phyloP scores from a whole-genome alignment of 75 land plant genomes.

The Selaginella moellendorffii region DNA sequence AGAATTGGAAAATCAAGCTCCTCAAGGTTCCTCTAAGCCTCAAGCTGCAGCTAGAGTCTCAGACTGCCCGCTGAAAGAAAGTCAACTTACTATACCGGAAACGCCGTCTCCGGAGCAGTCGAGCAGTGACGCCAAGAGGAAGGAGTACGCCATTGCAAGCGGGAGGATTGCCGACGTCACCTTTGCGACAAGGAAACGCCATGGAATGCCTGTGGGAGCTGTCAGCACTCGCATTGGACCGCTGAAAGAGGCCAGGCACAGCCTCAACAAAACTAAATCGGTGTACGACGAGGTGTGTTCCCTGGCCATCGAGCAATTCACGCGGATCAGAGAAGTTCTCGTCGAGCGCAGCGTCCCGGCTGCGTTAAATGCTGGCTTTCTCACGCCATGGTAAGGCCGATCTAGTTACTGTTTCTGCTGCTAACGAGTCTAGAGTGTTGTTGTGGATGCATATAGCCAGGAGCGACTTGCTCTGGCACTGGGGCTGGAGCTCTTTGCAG shows the following conservation, averaged over 20 bases:
- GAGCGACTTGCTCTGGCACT: neutral
- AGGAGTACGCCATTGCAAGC: slow-evolving; percentile 36
- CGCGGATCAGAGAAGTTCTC: slow-evolving; percentile 69
- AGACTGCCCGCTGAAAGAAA: slow-evolving; percentile 42
- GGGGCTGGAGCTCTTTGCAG: slow-evolving; percentile 3
- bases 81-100: slow-evolving; percentile 87
- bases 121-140: slow-evolving; percentile 35
- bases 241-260: slow-evolving; percentile 6
- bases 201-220: neutral
- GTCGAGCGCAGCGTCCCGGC: slow-evolving; percentile 65
- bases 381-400: slow-evolving; percentile 58
- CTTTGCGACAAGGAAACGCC: neutral
- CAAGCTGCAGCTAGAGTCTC: slow-evolving; percentile 38
- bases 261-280: slow-evolving; percentile 23
- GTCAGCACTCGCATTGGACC: slow-evolving; percentile 1
- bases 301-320: slow-evolving; percentile 64
- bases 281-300: slow-evolving; percentile 63
- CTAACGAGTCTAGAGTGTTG: neutral
- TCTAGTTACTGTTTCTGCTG: neutral
- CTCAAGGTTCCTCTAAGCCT: neutral
- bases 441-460: neutral
- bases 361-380: slow-evolving; percentile 69
- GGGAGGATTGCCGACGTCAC: slow-evolving; percentile 17
- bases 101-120: slow-evolving; percentile 90
- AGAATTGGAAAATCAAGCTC: slow-evolving; percentile 4